A percentile compares a stretch with the other conserved stretches of the same genome.
Conservation (phyloP, 108 stramenopile genomes). For the Nannochloropsis gaditana region DNA sequence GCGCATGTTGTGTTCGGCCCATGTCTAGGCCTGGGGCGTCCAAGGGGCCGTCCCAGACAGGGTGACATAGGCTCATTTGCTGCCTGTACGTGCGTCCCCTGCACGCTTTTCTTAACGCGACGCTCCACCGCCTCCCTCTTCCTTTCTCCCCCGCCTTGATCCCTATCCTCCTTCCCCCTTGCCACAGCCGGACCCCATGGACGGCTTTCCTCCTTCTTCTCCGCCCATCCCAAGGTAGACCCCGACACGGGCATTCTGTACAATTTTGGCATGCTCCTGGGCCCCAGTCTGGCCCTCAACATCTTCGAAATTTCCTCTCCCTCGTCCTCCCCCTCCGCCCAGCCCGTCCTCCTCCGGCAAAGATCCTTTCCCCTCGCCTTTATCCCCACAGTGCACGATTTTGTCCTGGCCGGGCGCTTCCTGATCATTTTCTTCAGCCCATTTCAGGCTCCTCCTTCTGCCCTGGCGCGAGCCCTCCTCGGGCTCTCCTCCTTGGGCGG, state of each 20-base stretch:
- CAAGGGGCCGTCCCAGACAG: not conserved
- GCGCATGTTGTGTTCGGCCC: too few species aligned
- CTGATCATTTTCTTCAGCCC: not conserved
- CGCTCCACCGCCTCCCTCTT: constrained; percentile 5
- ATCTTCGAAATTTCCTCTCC: constrained; percentile 5
- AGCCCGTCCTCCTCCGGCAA: not conserved
- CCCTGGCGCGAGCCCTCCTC: not conserved
- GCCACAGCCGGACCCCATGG: not conserved
- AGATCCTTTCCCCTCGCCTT: not conserved
- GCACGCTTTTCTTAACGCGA: constrained; percentile 19
- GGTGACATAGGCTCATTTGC: not conserved
- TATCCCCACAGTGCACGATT: not conserved
- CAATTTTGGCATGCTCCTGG: constrained; percentile 21
- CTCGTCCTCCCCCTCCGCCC: not conserved
- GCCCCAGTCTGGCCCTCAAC: constrained; percentile 15
- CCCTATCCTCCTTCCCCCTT: not conserved
- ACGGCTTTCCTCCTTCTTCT: constrained; percentile 13
- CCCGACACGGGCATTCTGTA: constrained; percentile 20
- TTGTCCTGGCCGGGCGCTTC: not conserved
- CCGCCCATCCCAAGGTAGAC: constrained; percentile 29
- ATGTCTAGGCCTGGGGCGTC: too few species aligned
- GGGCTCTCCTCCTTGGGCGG: not conserved
- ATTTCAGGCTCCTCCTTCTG: not conserved
- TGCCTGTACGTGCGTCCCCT: too few species aligned
- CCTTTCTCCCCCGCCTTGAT: not conserved